Base-by-base conservation (phyloP, 78 protist genomes). In the Guillardia theta region DNA sequence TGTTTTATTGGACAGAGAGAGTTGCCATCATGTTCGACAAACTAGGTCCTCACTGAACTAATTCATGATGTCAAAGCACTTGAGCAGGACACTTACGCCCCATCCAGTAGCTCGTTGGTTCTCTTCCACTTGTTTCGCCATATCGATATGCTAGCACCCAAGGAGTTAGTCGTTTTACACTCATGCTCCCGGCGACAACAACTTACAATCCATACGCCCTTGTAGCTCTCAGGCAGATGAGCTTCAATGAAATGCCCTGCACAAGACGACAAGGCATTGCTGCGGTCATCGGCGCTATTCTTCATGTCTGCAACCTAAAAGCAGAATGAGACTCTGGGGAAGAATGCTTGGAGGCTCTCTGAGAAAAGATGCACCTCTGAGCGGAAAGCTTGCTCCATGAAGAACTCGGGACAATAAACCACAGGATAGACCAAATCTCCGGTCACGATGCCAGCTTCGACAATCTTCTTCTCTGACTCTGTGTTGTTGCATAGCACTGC, bases 341-440 rank as follows among this genome's bases (percentile, higher is more conserved):
- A 19, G 58, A 15, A 15, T 50, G 30, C 15, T 15, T 15, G 10
- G 58, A 50, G 58, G 58, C 30, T 10, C 15, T 15, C 15, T 50
- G 58, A 50, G 70, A 6, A 30, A 8, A 6, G 1, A 30, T 0
- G 6, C 70, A 58, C 70, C 70, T 58, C 70, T 44, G 10, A 24
- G 87, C 48, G 19, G 54, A 58, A 50, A 46, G 92, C 92, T 78
- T 94, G 93, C 19, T 9, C 22, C 48, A 22, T 39, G 92, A 70
- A 62, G 94, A 92, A 47, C 96, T 94, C 96, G 46, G 96, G 96
- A 30, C 93, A 88, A 88, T 64, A 94, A 4, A 50, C 2, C 43
- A n/a, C 39, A 33, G 88, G 88, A 36, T 24, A 77, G 30, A 41
- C 44, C 48, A 36, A 22, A 33, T 77, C 48, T 4, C 88, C 88